Conservation (phyloP, 2,329 filamentous ascomycete genomes). For the Davidsoniella virescens region DNA sequence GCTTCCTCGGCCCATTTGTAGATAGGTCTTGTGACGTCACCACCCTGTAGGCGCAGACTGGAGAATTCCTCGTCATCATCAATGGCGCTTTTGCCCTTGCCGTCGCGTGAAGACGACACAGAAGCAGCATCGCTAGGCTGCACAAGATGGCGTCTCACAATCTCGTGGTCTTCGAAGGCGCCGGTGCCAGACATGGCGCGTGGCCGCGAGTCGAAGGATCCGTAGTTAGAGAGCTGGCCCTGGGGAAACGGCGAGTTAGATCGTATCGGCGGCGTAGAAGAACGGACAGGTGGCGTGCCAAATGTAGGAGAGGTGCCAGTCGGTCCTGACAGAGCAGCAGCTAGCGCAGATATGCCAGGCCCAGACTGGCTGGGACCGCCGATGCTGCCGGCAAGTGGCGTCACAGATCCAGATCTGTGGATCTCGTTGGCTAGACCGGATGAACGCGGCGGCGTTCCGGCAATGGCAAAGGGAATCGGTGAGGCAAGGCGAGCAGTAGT, state of each 20-base stretch:
- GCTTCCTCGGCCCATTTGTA: slow-evolving; percentile 94
- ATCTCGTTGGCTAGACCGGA: slow-evolving; percentile 15
- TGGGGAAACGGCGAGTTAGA: slow-evolving; percentile 20
- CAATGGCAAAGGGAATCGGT: slow-evolving; percentile 31
- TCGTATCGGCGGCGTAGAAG: slow-evolving; percentile 38
- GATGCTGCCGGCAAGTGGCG: slow-evolving; percentile 29
- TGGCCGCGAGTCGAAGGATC: slow-evolving; percentile 62
- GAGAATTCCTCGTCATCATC: slow-evolving; percentile 71
- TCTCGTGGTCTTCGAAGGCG: slow-evolving; percentile 68
- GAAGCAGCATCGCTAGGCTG: slow-evolving; percentile 40
- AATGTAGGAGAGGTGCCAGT: slow-evolving; percentile 52
- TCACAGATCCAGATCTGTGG: slow-evolving; percentile 26
- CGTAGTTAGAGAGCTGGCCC: slow-evolving; percentile 44
- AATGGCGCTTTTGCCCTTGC: slow-evolving; percentile 40
- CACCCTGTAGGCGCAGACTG: slow-evolving; percentile 80
- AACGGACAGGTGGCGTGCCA: slow-evolving; percentile 45
- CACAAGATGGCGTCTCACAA: slow-evolving; percentile 78
- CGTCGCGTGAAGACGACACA: slow-evolving; percentile 29
- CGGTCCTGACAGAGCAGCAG: slow-evolving; percentile 67
- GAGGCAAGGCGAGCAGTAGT: slow-evolving; percentile 39
- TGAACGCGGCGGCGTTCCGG: slow-evolving; percentile 31
- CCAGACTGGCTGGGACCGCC: slow-evolving; percentile 50
- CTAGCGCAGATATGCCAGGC: slow-evolving; percentile 73
- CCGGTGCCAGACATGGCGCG: slow-evolving; percentile 37
- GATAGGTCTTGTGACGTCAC: slow-evolving; percentile 85